phyloP scores from a whole-genome alignment of 768 basidiomycete genomes.

The Mycena alexandri region DNA sequence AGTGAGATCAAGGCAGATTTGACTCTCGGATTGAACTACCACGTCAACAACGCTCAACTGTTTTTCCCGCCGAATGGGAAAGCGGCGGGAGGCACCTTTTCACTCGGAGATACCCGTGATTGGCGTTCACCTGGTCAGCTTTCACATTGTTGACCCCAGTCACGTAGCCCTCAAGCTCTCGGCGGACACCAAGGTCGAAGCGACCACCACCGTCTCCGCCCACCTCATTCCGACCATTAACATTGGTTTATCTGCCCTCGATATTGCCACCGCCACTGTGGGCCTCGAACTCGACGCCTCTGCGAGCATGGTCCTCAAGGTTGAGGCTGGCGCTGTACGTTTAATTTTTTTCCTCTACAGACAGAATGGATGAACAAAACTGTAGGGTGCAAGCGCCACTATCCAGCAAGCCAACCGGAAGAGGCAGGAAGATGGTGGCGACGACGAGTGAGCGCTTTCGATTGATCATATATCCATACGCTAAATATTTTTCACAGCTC shows the following conservation, averaged over 20 bases:
- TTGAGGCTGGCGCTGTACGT: constrained; percentile 18
- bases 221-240: constrained; percentile 54
- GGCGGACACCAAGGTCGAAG: constrained; percentile 45
- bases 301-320: constrained; percentile 30
- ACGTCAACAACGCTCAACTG: constrained; percentile 55
- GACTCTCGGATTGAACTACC: constrained; percentile 59
- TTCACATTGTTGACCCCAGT: too few species aligned
- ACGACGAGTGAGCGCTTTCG: neutral
- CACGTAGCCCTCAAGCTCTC: constrained; percentile 47
- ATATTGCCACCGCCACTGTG: constrained; percentile 22
- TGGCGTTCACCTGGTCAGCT: neutral
- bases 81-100: constrained; percentile 22
- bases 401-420: constrained; percentile 14
- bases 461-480: too few species aligned
- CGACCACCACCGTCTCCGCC: constrained; percentile 47
- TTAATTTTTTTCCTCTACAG: neutral
- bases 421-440: neutral
- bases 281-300: constrained; percentile 26
- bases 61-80: constrained; percentile 56
- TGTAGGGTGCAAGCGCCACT: constrained; percentile 23
- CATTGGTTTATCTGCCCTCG: constrained; percentile 45
- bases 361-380: neutral
- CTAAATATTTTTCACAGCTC: neutral
- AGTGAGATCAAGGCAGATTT: constrained; percentile 56
- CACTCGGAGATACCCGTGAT: constrained; percentile 26